These are phyloP conservation scores for Trichosporon coremiiforme DNA, from an alignment of 1,284 basidiomycete genomes.

Conservation along the genomic window DNA sequence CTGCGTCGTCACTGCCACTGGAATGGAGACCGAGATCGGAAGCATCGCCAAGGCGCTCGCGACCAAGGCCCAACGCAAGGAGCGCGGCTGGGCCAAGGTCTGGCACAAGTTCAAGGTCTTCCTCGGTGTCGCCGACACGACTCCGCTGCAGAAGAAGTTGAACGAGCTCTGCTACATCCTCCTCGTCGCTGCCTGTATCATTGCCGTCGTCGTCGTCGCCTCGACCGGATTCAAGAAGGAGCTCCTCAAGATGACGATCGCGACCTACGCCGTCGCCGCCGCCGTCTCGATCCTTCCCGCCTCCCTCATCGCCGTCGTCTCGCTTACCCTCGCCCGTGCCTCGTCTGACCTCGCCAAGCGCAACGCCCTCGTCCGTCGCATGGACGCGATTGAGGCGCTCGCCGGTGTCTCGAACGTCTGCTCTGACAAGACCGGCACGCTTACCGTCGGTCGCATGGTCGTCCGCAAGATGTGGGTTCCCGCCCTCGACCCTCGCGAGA, in stretches of 20 bases:
- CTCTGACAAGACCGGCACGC: constrained; percentile 67
- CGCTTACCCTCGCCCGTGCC: constrained; percentile 55
- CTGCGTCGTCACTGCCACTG: constrained; percentile 64
- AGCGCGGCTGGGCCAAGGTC: constrained; percentile 49
- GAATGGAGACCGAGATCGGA: constrained; percentile 69
- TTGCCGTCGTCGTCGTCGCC: constrained; percentile 65
- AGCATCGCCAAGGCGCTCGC: constrained; percentile 62
- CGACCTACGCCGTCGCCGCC: constrained; percentile 59
- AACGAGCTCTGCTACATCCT: constrained; percentile 66
- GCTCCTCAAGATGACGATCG: constrained; percentile 52
- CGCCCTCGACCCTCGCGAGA: constrained; percentile 37
- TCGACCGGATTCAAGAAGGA: constrained; percentile 60
- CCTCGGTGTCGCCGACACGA: constrained; percentile 60
- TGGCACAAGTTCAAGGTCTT: constrained; percentile 55
- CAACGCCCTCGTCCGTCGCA: constrained; percentile 60
- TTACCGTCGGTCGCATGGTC: constrained; percentile 63
- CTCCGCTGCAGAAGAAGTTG: constrained; percentile 66
- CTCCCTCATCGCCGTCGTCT: constrained; percentile 57
- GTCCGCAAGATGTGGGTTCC: constrained; percentile 65
- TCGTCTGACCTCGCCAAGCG: constrained; percentile 57
- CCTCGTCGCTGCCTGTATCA: constrained; percentile 62
- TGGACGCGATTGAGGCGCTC: constrained; percentile 62
- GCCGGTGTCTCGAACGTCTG: constrained; percentile 65
- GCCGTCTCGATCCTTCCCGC: constrained; percentile 62
- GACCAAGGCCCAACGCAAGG: constrained; percentile 51